Conservation (phyloP, 768 basidiomycete species). For the Cystobasidiopsis lactophilus region DNA sequence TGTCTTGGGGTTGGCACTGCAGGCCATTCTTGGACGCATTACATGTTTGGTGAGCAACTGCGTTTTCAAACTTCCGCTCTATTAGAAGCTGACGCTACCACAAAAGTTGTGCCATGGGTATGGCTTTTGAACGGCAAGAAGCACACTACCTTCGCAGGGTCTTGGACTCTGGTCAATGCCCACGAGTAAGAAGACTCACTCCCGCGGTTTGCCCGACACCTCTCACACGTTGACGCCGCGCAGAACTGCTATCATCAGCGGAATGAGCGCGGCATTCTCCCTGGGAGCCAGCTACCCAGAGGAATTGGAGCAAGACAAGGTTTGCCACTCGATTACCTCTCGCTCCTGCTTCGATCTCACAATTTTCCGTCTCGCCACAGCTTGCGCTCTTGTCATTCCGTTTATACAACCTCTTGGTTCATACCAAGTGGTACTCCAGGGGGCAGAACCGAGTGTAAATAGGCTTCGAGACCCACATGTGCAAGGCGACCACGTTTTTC, state of each 20-base stretch:
- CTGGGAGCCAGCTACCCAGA: conserved; percentile 27
- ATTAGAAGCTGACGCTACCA: neutral
- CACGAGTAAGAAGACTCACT: neutral
- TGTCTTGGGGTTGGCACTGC: conserved; percentile 6
- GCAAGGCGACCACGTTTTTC: too few relatives aligned
- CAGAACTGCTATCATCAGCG: conserved; percentile 25
- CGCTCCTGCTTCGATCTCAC: conserved; percentile 25
- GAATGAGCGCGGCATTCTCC: conserved; percentile 27
- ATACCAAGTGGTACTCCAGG: too few relatives aligned
- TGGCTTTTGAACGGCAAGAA: conserved; percentile 25
- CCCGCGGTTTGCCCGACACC: neutral
- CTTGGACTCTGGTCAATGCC: conserved; percentile 28
- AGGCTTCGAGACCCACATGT: too few relatives aligned
- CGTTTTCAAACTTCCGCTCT: neutral
- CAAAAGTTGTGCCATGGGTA: conserved; percentile 25
- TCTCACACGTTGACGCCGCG: conserved; percentile 23
- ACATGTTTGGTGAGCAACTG: neutral
- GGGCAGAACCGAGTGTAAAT: too few relatives aligned
- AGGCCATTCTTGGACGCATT: neutral
- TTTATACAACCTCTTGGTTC: conserved; percentile 18
- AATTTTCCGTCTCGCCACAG: conserved; percentile 25
- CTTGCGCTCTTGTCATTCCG: conserved; percentile 24
- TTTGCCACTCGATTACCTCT: neutral
- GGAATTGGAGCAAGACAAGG: conserved; percentile 26
- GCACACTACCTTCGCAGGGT: conserved; percentile 25